Percentiles rank a stretch among this genome's conserved stretches.
These are phyloP conservation scores for Macrolepiota dolichaula DNA, from an alignment of 768 basidiomycete species.

Conservation along the genomic window DNA sequence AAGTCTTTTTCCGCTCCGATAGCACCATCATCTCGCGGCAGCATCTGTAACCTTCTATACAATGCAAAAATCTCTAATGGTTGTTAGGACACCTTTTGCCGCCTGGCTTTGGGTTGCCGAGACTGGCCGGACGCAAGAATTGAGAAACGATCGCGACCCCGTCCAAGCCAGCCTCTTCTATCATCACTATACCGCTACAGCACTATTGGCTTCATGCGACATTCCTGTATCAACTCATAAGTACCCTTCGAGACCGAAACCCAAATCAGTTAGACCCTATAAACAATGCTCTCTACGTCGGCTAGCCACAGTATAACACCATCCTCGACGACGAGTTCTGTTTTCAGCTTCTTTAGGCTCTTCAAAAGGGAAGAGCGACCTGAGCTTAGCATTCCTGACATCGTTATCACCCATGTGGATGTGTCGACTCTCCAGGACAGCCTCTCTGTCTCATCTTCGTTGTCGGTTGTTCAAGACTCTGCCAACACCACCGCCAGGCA, in stretches of 20 bases:
- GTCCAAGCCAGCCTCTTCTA: no score
- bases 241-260: not conserved
- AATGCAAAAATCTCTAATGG: no score
- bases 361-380: not conserved
- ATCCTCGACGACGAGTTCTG: not conserved
- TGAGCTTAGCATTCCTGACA: not conserved
- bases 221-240: no score
- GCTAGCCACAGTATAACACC: not conserved
- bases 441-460: not conserved
- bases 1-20: no score
- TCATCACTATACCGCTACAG: no score
- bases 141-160: no score
- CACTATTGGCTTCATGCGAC: no score
- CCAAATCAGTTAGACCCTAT: not conserved
- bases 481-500: not conserved
- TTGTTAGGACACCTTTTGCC: no score
- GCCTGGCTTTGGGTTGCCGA: no score
- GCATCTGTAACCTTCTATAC: no score
- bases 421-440: not conserved
- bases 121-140: no score
- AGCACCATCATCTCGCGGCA: no score
- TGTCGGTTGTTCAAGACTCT: not conserved
- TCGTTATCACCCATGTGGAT: not conserved
- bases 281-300: not conserved
- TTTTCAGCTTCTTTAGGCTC: not conserved